Evolutionary conservation across 305 asterid genomes (phyloP).

Genomic region (Fraxinus floribunda): DNA sequence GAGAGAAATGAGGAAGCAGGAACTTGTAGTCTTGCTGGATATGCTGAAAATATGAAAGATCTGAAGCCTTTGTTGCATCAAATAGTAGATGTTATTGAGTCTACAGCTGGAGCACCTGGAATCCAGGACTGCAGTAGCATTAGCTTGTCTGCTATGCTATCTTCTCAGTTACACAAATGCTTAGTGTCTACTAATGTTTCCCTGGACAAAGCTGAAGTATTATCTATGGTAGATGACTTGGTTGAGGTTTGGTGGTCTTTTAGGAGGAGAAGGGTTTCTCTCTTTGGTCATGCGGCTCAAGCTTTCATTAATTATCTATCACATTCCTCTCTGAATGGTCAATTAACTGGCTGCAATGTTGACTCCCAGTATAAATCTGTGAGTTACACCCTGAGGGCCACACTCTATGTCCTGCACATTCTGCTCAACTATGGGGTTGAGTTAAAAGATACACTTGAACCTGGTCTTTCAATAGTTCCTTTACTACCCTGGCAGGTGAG

Average conservation of each 20-base stretch:
- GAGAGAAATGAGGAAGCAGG: conserved; percentile 44
- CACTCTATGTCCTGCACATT: conserved; percentile 74
- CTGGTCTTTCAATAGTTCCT: conserved; percentile 84
- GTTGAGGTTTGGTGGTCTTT: conserved; percentile 82
- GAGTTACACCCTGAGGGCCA: conserved; percentile 81
- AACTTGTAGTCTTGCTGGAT: conserved; percentile 38
- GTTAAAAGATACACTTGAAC: conserved; percentile 75
- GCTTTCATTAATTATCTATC: conserved; percentile 85
- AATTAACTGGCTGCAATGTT: conserved; percentile 52
- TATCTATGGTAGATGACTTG: conserved; percentile 54
- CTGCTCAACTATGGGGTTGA: conserved; percentile 92
- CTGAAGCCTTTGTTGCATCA: conserved; percentile 46
- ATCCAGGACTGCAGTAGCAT: conserved; percentile 57
- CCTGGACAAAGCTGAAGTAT: conserved; percentile 46
- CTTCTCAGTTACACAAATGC: conserved; percentile 70
- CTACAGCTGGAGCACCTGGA: conserved; percentile 79
- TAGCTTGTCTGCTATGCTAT: conserved; percentile 51
- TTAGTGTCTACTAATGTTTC: conserved; percentile 42
- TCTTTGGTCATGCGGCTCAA: conserved; percentile 95
- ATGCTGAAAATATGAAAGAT: conserved; percentile 37
- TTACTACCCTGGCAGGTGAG: conserved; percentile 98
- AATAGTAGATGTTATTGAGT: conserved; percentile 63
- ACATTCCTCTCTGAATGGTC: conserved; percentile 69
- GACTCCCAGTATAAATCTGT: conserved; percentile 55
- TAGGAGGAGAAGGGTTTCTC: conserved; percentile 79